Evolutionary conservation across 345 rosid species (phyloP).

Genomic region (Eucalyptus curtisii): DNA sequence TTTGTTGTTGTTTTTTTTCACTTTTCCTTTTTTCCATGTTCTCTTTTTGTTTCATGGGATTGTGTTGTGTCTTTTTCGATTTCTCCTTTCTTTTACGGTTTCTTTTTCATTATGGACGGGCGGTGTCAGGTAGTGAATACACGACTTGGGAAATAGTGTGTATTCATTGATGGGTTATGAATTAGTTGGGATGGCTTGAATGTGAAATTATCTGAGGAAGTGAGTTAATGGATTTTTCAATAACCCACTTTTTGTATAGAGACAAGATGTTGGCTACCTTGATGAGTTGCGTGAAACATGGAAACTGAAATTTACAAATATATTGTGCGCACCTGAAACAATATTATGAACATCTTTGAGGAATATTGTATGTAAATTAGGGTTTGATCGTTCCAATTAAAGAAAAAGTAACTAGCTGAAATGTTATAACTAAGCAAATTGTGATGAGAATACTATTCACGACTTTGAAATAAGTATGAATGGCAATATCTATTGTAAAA

Average conservation of each 20-base stretch:
- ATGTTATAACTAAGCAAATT: not conserved
- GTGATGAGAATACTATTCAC: not conserved
- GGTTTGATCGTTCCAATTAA: not conserved
- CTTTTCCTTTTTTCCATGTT: not conserved
- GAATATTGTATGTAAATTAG: not conserved
- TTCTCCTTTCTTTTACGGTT: not conserved
- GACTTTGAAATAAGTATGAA: not conserved
- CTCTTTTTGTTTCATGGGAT: not conserved
- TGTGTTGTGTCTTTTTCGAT: not conserved
- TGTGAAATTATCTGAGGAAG: not conserved
- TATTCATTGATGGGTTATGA: not conserved
- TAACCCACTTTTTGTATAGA: not conserved
- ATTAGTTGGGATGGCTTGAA: not conserved
- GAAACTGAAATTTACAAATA: not conserved
- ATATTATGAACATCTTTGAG: not conserved
- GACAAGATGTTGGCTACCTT: not conserved
- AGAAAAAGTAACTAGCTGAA: rapidly evolving
- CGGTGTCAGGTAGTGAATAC: not conserved
- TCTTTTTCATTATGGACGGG: not conserved
- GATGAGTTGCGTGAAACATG: not conserved
- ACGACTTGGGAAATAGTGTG: not conserved
- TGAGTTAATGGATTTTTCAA: not conserved
- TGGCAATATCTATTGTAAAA: not conserved
- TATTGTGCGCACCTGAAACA: not conserved
- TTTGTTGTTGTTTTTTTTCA: not conserved